Base-by-base conservation (phyloP, 179 eudicot genomes). In the Nepenthes alata region DNA sequence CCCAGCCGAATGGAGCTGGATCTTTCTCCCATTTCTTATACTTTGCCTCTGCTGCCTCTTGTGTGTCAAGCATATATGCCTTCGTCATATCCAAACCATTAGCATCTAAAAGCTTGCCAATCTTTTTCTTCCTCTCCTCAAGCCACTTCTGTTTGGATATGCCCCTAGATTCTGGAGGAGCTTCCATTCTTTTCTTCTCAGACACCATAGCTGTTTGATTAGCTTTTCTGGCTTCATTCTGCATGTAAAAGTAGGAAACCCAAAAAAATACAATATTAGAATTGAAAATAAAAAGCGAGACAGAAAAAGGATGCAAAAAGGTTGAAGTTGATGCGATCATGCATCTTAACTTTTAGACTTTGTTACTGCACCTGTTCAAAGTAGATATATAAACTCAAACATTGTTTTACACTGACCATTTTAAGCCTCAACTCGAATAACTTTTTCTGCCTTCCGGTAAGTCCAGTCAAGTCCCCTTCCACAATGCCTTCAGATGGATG, bases 1-100 rank as follows among this genome's bases (percentile, higher is more conserved):
- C 97, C 96, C 96, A 88, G 36, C 98, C 98, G 75, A 59, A 65
- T 57, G 98, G 95, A 70, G 98, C 95, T 68, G 90, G 97, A 53
- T 80, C 81, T 70, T 90, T 93, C 65, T 93, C 91, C 97, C 98
- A 82, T 66, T 90, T 93, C 79, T 93, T 90, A 67, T 93, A 93
- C 68, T 89, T 93, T 47, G 74, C 35, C 56, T 83, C 89, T 14
- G 98, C 98, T 64, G 83, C 80, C 72, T 87, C 97, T 65, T 93
- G 91, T 2, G 98, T 93, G 68, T 89, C 98, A 25, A 93, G 81
- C 98, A 93, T 93, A 72, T 75, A 87, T 52, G 97, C 88, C 67
- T 89, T 83, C 35, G 71, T 80, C 98, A 93, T 86, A 66, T 93
- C 97, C 78, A 93, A 68, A 50, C 97, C 97, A 72, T 85, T 89